Evolutionary conservation across 2,329 filamentous ascomycete genomes (phyloP).

Genomic region (Chrysosporium queenslandicum): DNA sequence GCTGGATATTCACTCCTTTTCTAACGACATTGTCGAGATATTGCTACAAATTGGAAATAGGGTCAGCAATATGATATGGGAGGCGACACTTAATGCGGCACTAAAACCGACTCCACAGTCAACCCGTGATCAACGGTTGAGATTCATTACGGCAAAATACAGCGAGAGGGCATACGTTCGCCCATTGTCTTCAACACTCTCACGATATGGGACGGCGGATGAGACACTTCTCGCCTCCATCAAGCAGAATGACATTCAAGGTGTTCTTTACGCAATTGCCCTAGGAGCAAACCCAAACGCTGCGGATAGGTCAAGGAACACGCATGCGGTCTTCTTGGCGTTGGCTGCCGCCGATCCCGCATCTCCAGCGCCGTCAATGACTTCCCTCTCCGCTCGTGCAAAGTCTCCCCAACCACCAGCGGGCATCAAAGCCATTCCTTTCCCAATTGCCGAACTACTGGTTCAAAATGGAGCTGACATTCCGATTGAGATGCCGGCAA

Average conservation of each 20-base stretch:
- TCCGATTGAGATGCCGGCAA: slow-evolving; percentile 62
- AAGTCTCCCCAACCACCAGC: slow-evolving; percentile 29
- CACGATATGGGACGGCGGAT: slow-evolving; percentile 66
- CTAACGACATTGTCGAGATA: slow-evolving; percentile 90
- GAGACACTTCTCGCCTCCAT: slow-evolving; percentile 85
- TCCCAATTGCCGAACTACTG: slow-evolving; percentile 81
- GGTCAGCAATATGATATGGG: slow-evolving; percentile 94
- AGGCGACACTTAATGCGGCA: slow-evolving; percentile 65
- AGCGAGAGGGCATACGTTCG: slow-evolving; percentile 74
- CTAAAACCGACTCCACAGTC: slow-evolving; percentile 67
- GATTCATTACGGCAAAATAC: slow-evolving; percentile 93
- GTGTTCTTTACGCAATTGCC: slow-evolving; percentile 82
- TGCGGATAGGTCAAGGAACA: slow-evolving; percentile 73
- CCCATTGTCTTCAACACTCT: slow-evolving; percentile 59
- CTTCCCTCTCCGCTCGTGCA: slow-evolving; percentile 12
- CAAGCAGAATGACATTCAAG: slow-evolving; percentile 91
- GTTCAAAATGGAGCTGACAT: slow-evolving; percentile 91
- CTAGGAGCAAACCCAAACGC: slow-evolving; percentile 79
- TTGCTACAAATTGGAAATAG: slow-evolving; percentile 85
- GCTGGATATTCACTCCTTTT: slow-evolving; percentile 91
- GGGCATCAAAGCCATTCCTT: slow-evolving; percentile 49
- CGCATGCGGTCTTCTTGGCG: slow-evolving; percentile 81
- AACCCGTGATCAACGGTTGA: slow-evolving; percentile 79
- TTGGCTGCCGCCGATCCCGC: slow-evolving; percentile 88
- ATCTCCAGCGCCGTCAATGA: slow-evolving; percentile 42